Evolutionary conservation across 163 green algal genomes (phyloP), one percentile per base, ranked within the genome.

Genomic region (Picocystis sp.): DNA sequence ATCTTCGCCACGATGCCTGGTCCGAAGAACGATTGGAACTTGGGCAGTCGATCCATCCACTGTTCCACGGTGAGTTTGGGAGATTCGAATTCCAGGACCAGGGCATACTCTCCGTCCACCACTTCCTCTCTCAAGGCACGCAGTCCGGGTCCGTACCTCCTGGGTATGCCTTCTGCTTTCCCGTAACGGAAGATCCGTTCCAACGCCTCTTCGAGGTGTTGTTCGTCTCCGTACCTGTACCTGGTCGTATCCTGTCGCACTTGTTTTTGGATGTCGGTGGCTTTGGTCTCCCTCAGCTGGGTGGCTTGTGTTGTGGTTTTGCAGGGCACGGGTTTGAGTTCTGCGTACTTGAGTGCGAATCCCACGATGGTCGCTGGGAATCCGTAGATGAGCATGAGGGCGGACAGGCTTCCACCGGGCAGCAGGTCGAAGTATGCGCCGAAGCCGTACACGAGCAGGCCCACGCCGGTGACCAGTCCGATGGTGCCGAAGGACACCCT

Each of bases 191-290:
- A 97, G 60, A 97, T 90, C 21, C 82, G 73, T 50, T 81, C 77
- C 19, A 98, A 70, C 0, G 89, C 84, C 73, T 96, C 86, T 41
- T 97, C 90, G 59, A 98, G 65, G 63, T 98, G 89, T 71, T 93
- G 80, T 77, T 97, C 90, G 65, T 97, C 90, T 65, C 90, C 90
- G 66, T 97, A 98, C 22, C 88, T 74, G 66, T 79, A 98, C 22
- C 69, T 47, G 15, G 69, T 78, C 9, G 72, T 63, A 43, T 78
- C 69, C 22, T 59, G 62, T 3, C 54, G 19, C 17, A 74, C 64
- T 76, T 96, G 89, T 57, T 92, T 93, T 63, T 96, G 84, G 56
- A 95, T 96, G 63, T 92, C 74, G 2, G 89, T 98, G 61, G 81
- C 78, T 60, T 97, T 83, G 3, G 47, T 63, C 1, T 74, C 77